A percentile compares a stretch with the other conserved stretches of the same genome.
These are phyloP conservation scores for Lentinus brumalis DNA, from an alignment of 768 basidiomycete species.

Conservation along the genomic window DNA sequence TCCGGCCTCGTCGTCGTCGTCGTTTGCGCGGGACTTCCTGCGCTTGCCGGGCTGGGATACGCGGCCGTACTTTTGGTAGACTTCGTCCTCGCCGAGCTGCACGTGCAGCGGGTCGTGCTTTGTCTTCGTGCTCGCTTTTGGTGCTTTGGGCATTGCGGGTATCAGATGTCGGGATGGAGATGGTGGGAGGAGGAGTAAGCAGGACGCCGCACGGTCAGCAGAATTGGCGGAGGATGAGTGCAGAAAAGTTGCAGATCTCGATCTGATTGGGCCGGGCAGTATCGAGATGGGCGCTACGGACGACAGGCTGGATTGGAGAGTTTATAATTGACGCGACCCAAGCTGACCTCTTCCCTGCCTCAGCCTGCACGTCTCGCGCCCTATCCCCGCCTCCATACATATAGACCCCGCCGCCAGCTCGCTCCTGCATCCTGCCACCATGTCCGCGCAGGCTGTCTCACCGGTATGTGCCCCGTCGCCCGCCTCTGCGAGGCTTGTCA, in stretches of 20 bases:
- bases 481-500: not conserved
- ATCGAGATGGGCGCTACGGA: not conserved
- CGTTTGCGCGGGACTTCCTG: slow-evolving; percentile 54
- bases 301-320: not conserved
- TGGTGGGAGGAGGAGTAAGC: slow-evolving; percentile 11
- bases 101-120: slow-evolving; percentile 88
- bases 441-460: slow-evolving; percentile 14
- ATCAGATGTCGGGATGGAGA: slow-evolving; percentile 10
- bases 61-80: slow-evolving; percentile 75
- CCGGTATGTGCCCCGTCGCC: slow-evolving; percentile 5
- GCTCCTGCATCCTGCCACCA: slow-evolving; percentile 8
- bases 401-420: not conserved
- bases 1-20: slow-evolving; percentile 59
- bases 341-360: no score
- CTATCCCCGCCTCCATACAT: not conserved
- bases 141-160: slow-evolving; percentile 63
- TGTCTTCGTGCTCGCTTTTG: slow-evolving; percentile 53
- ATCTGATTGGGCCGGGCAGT: slow-evolving; percentile 8
- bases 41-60: slow-evolving; percentile 77
- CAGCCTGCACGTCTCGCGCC: no score
- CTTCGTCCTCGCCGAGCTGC: slow-evolving; percentile 81
- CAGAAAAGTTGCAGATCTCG: slow-evolving; percentile 8
- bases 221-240: not conserved
- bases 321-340: no score
- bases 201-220: slow-evolving; percentile 2